Evolutionary conservation across 257 asterid genomes (phyloP).

Genomic region (Rubia yunnanensis): DNA sequence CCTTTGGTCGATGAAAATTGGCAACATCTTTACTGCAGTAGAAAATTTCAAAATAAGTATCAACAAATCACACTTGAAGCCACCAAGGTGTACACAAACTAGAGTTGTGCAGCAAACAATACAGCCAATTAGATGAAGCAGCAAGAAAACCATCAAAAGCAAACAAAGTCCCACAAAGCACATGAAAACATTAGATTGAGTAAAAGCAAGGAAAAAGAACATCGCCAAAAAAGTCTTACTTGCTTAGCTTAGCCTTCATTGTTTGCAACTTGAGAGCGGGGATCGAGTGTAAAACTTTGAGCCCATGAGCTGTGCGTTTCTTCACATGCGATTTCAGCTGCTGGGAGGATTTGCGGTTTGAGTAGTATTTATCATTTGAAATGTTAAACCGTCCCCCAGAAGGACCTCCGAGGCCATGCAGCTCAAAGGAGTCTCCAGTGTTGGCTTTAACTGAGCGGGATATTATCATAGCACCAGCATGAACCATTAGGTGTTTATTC

Average conservation of each 20-base stretch:
- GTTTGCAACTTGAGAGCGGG: conserved; percentile 97
- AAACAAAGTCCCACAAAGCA: neutral
- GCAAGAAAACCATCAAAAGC: neutral
- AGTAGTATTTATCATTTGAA: conserved; percentile 87
- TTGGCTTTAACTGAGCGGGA: conserved; percentile 47
- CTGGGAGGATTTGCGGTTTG: conserved; percentile 88
- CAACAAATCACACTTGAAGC: conserved; percentile 4
- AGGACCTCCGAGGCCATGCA: conserved; percentile 49
- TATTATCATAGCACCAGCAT: conserved; percentile 91
- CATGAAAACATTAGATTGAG: neutral
- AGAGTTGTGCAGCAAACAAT: too few relatives aligned
- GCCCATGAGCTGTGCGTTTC: conserved; percentile 83
- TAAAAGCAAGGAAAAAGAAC: neutral
- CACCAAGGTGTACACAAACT: too few relatives aligned
- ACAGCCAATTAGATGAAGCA: neutral
- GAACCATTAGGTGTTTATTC: conserved; percentile 54
- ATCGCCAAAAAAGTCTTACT: conserved; percentile 37
- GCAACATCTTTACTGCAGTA: conserved; percentile 85
- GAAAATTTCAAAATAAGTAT: conserved; percentile 21
- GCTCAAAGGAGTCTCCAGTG: conserved; percentile 55
- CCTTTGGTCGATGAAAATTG: conserved; percentile 96
- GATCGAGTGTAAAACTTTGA: conserved; percentile 87
- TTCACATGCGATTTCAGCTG: conserved; percentile 88
- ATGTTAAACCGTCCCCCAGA: conserved; percentile 77
- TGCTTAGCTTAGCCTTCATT: conserved; percentile 92